Evolutionary conservation across 176 grass and related monocot species (phyloP).

Genomic region (Coix lacrymajobi): DNA sequence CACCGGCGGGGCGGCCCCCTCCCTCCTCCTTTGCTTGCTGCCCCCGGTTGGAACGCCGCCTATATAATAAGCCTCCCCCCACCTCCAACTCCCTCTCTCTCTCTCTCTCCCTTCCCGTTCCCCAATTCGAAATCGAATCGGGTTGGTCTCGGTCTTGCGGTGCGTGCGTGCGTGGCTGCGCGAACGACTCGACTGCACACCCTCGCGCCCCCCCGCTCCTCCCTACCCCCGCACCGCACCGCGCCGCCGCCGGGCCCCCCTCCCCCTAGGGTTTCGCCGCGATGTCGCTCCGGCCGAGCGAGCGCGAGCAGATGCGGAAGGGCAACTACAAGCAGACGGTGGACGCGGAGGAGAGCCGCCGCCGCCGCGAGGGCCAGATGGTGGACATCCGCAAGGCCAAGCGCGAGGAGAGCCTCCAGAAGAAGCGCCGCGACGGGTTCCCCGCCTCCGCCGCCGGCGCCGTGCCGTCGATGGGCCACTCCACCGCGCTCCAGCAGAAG

Average conservation of each 20-base stretch:
- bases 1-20: too few relatives aligned
- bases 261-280: constrained; percentile 32
- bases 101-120: constrained; percentile 9
- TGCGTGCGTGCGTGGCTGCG: constrained; percentile 4
- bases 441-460: constrained; percentile 4
- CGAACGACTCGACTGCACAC: not conserved
- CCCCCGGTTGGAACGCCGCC: too few relatives aligned
- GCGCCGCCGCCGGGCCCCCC: not conserved
- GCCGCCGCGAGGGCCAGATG: constrained; percentile 61
- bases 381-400: constrained; percentile 78
- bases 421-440: constrained; percentile 72
- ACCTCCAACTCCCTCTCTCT: not conserved
- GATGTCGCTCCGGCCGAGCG: constrained; percentile 82
- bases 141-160: not conserved
- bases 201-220: not conserved
- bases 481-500: constrained; percentile 63
- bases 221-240: not conserved
- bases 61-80: not conserved
- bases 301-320: constrained; percentile 53
- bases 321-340: constrained; percentile 82
- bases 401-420: constrained; percentile 75
- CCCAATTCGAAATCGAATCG: constrained; percentile 47
- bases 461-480: constrained; percentile 22
- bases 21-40: too few relatives aligned
- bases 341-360: constrained; percentile 73